Base-by-base conservation (phyloP, 495 filamentous ascomycete genomes). In the Penicillium subrubescens region DNA sequence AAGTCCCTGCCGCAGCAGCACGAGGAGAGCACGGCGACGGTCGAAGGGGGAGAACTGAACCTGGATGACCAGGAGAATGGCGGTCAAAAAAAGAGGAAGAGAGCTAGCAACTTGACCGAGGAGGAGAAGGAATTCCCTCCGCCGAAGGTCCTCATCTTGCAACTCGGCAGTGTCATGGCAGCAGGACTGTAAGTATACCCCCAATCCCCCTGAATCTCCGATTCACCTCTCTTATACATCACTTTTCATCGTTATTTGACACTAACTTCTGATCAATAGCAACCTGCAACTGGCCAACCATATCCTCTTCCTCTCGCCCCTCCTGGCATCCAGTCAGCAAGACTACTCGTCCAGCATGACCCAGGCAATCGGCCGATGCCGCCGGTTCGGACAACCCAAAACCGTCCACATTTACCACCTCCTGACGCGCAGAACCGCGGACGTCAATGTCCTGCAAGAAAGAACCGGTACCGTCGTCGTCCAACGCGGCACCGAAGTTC, bases 201-300 rank as follows among this genome's bases (percentile, higher is more conserved):
- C 21, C n/a, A 21, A n/a, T n/a, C n/a, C n/a, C n/a, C n/a, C 25
- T 33, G 21, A 1, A 6, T 57, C 23, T 54, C 31, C n/a, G 34
- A 55, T 51, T 62, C 2, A 17, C 8, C 5, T 10, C 5, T 3
- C 17, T 29, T 31, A 15, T 14, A 14, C 14, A 1, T 43, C 56
- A 39, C 19, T n/a, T 44, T 27, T 31, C 19, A 58, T 44, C 34
- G 56, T 29, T 1, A 23, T n/a, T 35, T 12, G 11, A 27, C 5
- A 53, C 48, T 61, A 3, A 61, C 34, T 14, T 25, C 21, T 29
- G 1, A 58, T 31, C 27, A 56, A 54, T 34, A 90, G 88, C 21
- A 96, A 96, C 68, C 77, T 95, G 3, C 87, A 88, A 53, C 82
- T 84, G 43, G 90, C 91, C 0, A 93, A 91, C 60, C 92, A 95